Percentiles rank a stretch among this genome's conserved stretches.
Evolutionary conservation across 164 flowering plant genomes (phyloP).

Genomic region (Liquidambar formosana): DNA sequence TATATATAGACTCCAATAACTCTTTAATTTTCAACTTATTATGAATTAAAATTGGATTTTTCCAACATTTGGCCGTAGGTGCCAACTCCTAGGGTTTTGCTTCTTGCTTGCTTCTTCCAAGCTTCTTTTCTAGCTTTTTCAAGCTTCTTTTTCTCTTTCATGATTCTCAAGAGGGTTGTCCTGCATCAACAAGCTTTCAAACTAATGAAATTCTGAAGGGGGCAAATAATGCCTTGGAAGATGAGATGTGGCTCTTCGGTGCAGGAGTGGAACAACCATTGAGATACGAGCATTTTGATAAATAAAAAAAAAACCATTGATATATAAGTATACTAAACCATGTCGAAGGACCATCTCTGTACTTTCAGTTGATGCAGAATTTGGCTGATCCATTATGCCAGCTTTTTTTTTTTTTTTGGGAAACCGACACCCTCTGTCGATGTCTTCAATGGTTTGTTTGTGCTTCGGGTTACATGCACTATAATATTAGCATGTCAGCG

Average conservation of each 20-base stretch:
- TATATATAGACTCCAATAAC: too few species aligned
- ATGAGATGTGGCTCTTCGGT: conserved; percentile 31
- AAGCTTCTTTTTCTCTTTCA: too few species aligned
- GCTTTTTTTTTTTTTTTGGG: conserved; percentile 32
- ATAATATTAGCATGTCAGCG: conserved; percentile 34
- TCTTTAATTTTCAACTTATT: too few species aligned
- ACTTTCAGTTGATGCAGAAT: too few species aligned
- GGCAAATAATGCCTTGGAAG: conserved; percentile 26
- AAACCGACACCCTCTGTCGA: conserved; percentile 27
- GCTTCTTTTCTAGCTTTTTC: too few species aligned
- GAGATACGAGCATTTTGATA: too few species aligned
- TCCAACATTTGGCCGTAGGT: too few species aligned
- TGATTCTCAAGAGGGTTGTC: too few species aligned
- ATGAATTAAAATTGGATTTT: too few species aligned
- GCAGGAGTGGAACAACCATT: conserved; percentile 21
- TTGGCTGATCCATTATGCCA: conserved; percentile 17
- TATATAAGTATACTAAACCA: conserved; percentile 15
- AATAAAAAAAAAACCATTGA: too few species aligned
- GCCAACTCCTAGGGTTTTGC: too few species aligned
- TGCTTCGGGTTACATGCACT: conserved; percentile 59
- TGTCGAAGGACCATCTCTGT: conserved; percentile 20
- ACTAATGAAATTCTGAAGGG: conserved; percentile 51
- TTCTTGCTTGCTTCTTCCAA: too few species aligned
- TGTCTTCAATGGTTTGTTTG: conserved; percentile 41
- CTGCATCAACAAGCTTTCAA: conserved; percentile 66